Evolutionary conservation across 208 protist genomes (phyloP).

Genomic region (Crithidia thermophila): DNA sequence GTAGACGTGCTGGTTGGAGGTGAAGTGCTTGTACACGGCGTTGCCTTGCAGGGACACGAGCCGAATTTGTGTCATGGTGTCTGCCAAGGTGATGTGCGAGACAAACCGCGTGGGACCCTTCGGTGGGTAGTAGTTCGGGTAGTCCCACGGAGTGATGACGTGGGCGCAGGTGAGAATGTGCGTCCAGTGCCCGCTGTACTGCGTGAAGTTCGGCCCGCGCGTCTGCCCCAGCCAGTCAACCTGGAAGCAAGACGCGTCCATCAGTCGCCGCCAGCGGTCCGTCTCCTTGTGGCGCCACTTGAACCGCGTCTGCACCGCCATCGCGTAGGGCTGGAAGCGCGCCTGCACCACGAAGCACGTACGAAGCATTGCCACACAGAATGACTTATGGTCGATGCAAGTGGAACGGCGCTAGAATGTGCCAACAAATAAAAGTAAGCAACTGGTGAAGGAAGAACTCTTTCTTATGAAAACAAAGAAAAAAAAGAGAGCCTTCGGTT

Average conservation of each 20-base stretch:
- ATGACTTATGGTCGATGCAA: not conserved
- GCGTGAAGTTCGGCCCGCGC: constrained; percentile 70
- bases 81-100: constrained; percentile 82
- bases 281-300: constrained; percentile 93
- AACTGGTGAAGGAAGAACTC: no score
- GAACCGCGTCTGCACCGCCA: constrained; percentile 90
- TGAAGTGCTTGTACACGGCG: constrained; percentile 89
- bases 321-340: constrained; percentile 88
- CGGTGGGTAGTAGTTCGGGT: constrained; percentile 90
- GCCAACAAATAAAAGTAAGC: no score
- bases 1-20: constrained; percentile 90
- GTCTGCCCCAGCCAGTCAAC: constrained; percentile 89
- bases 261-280: constrained; percentile 89
- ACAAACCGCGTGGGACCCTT: constrained; percentile 86
- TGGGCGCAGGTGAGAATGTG: constrained; percentile 91
- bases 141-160: constrained; percentile 91
- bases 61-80: constrained; percentile 89
- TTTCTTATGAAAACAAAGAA: no score
- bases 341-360: constrained; percentile 18
- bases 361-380: constrained; percentile 19
- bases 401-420: no score
- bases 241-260: constrained; percentile 89
- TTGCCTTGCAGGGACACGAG: constrained; percentile 79
- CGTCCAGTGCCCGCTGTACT: constrained; percentile 90
- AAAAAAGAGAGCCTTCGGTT: no score